Evolutionary conservation across 1,284 basidiomycete species (phyloP), one percentile per base, ranked within the genome.

Genomic region (Schizopora paradoxa): DNA sequence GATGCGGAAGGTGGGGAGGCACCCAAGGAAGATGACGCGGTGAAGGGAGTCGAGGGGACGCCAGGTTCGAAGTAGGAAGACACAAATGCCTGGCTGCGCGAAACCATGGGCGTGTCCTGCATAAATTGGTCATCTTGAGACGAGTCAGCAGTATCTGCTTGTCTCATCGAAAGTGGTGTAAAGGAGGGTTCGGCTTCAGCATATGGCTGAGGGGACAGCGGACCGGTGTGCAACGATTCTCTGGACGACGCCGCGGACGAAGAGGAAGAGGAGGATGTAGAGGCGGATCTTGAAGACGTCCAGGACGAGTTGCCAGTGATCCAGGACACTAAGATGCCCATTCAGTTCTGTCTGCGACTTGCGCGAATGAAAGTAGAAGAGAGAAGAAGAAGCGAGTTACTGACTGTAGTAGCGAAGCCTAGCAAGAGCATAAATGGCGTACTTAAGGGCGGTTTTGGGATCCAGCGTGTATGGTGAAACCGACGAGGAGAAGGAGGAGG

Each of bases 281-380:
- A 35, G 41, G 42, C 31, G 43, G 40, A 14, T 37, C 40, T 45
- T 32, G 41, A 40, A 32, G 19, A 32, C 25, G 25, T 45, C 32
- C 6, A 37, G 22, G 45, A 14, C 47, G 36, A 45, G 50, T 33
- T 31, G 14, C 35, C 19, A 23, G 41, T 37, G 38, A 50, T 42
- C 48, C 48, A 50, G 45, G 48, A 50, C 48, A 50, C 48, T 50
- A 50, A 13, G 25, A 50, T 50, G 44, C 48, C 48, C 48, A 50
- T 50, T 8, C 8, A n/a, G 41, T 49, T 45, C 36, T 42, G 48
- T 22, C 31, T 28, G 39, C 6, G 22, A 16, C 31, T 14, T 25
- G 27, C 36, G 26, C 37, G 35, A 18, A 47, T 45, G 27, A 45
- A 40, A 27, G 13, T 23, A 27, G 39, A 2, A 28, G n/a, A 28